phyloP scores from a whole-genome alignment of 225 moss, liverwort and hornwort species.

The Anthoceros angustus region DNA sequence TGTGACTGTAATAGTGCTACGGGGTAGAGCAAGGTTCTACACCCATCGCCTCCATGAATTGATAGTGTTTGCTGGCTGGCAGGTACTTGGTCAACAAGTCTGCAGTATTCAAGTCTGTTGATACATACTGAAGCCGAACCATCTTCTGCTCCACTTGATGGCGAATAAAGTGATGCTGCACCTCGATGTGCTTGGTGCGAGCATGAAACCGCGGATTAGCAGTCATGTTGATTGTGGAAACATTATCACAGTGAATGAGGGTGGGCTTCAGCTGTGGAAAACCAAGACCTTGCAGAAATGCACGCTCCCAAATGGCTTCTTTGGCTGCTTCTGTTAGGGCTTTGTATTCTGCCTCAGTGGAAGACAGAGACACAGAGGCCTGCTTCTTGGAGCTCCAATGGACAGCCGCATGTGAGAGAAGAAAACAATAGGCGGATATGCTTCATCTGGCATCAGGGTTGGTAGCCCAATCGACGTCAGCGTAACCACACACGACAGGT shows the following conservation, averaged over 20 bases:
- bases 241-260: not conserved
- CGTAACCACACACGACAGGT: not conserved
- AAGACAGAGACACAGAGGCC: not conserved
- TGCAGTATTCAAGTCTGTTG: no score
- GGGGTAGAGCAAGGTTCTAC: not conserved
- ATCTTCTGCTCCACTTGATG: no score
- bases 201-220: not conserved
- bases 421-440: no score
- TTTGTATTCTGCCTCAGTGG: no score
- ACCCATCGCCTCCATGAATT: not conserved
- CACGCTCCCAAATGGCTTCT: no score
- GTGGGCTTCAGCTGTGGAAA: not conserved
- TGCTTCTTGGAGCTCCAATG: not conserved
- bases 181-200: no score
- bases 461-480: no score
- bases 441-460: not conserved
- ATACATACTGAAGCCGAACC: not conserved
- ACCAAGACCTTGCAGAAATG: not conserved
- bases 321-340: no score
- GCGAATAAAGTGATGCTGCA: conserved; percentile 1
- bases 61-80: not conserved
- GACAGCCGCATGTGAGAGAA: not conserved
- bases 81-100: not conserved
- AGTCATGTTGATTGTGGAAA: not conserved
- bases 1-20: not conserved